Conservation (phyloP, 768 basidiomycete genomes). For the Suillus lakei region DNA sequence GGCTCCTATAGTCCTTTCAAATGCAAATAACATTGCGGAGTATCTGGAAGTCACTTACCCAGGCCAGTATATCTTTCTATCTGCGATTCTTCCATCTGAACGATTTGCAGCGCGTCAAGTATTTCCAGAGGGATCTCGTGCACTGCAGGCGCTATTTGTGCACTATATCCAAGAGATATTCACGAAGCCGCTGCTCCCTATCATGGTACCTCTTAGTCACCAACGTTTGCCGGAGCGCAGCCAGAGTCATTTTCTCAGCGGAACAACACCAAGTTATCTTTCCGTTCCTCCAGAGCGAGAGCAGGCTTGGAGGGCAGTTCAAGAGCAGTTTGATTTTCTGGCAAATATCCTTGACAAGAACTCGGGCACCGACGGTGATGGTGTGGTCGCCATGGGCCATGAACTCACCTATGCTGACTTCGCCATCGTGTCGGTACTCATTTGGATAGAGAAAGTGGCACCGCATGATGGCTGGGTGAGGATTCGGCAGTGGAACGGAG, state of each 20-base stretch:
- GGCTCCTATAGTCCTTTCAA: constrained; percentile 58
- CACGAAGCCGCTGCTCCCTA: constrained; percentile 65
- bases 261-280: constrained; percentile 20
- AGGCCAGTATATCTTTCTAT: neutral
- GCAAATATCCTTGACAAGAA: constrained; percentile 74
- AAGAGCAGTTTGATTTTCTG: constrained; percentile 69
- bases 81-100: neutral
- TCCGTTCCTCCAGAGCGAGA: constrained; percentile 54
- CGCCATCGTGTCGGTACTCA: constrained; percentile 68
- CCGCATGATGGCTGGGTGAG: constrained; percentile 76
- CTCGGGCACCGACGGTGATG: constrained; percentile 58
- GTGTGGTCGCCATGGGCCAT: constrained; percentile 65
- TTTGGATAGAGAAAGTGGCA: constrained; percentile 77
- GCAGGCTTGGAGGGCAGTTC: constrained; percentile 65
- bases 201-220: constrained; percentile 73
- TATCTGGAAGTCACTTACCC: constrained; percentile 74
- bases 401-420: constrained; percentile 78
- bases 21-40: constrained; percentile 66
- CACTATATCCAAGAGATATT: constrained; percentile 72
- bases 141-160: constrained; percentile 70
- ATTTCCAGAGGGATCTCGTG: constrained; percentile 71
- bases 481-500: constrained; percentile 71
- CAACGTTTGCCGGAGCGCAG: constrained; percentile 60
- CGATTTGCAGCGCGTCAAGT: constrained; percentile 54
- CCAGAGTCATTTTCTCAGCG: constrained; percentile 51